Evolutionary conservation across 805 yeast species (phyloP), one percentile per base, ranked within the genome.

Genomic region (Metschnikowia orientalis): DNA sequence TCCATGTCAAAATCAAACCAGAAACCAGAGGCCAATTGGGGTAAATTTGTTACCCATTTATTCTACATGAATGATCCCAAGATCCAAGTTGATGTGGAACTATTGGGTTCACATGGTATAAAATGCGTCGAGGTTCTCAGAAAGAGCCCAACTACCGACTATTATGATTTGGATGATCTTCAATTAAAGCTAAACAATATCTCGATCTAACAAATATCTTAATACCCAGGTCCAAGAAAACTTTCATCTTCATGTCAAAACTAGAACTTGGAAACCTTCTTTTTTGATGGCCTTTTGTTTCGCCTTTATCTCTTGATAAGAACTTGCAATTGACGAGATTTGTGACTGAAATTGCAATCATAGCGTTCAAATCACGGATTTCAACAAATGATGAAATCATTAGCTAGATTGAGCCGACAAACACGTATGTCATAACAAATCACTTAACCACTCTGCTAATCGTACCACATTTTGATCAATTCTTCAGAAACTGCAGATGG

Each of bases 401-500:
- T n/a, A n/a, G n/a, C n/a, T n/a, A n/a, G n/a, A n/a, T n/a, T n/a
- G n/a, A n/a, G n/a, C n/a, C n/a, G n/a, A n/a, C n/a, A n/a, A n/a
- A n/a, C n/a, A n/a, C n/a, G n/a, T n/a, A n/a, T n/a, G n/a, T n/a
- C n/a, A n/a, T n/a, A n/a, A n/a, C n/a, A n/a, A n/a, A n/a, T n/a
- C n/a, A n/a, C n/a, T n/a, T n/a, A n/a, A n/a, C n/a, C n/a, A n/a
- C n/a, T n/a, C n/a, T n/a, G 13, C 57, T 57, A 89, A 59, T 89
- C 97, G 52, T 88, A 89, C 97, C 97, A 92, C 78, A 92, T 87
- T 62, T 92, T 92, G 56, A 92, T 92, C 59, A 92, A 73, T 62
- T 92, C 99, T 57, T 92, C 98, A n/a, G 95, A 82, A 13, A 92
- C 98, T 0, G 97, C 97, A 40, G 95, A 82, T 8, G 98, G 96